Evolutionary conservation across 2,329 filamentous ascomycete genomes (phyloP).

Genomic region (Penicillium vulpinum): DNA sequence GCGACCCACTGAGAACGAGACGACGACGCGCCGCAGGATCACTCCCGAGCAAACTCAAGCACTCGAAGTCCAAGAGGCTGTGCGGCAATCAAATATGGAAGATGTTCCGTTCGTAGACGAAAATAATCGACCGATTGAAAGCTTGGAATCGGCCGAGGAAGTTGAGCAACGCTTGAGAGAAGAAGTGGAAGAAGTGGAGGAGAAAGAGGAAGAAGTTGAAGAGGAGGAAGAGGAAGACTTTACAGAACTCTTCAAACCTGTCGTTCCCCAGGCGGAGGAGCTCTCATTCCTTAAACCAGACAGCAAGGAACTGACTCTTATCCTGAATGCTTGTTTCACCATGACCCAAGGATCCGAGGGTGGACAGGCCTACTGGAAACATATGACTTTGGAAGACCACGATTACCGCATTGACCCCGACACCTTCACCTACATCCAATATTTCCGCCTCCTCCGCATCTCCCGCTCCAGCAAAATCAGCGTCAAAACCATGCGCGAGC

Average conservation of each 20-base stretch:
- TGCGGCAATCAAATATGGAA: constrained; percentile 12
- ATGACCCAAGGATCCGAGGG: constrained; percentile 60
- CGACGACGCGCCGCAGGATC: constrained; percentile 6
- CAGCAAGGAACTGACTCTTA: constrained; percentile 65
- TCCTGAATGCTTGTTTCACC: constrained; percentile 62
- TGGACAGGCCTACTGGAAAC: constrained; percentile 76
- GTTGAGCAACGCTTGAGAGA: constrained; percentile 5
- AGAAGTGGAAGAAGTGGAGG: constrained; percentile 14
- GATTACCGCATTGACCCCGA: constrained; percentile 68
- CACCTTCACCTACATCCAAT: constrained; percentile 65
- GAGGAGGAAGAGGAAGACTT: constrained; percentile 26
- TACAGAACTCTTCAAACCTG: constrained; percentile 40
- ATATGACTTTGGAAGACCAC: constrained; percentile 56
- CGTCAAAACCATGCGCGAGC: constrained; percentile 58
- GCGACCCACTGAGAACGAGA: constrained; percentile 23
- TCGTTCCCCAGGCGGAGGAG: constrained; percentile 14
- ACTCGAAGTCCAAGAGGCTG: constrained; percentile 2
- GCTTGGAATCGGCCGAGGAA: constrained; percentile 22
- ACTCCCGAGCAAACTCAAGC: constrained; percentile 3
- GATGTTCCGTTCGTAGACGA: constrained; percentile 36
- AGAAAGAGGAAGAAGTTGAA: constrained; percentile 14
- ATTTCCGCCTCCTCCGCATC: constrained; percentile 66
- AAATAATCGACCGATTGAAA: constrained; percentile 13
- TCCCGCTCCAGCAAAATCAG: constrained; percentile 66
- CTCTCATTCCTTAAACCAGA: constrained; percentile 47